A percentile compares a stretch with the other conserved stretches of the same genome.
Evolutionary conservation across 2,329 filamentous ascomycete species (phyloP).

Genomic region (Emmonsiellopsis sp.): DNA sequence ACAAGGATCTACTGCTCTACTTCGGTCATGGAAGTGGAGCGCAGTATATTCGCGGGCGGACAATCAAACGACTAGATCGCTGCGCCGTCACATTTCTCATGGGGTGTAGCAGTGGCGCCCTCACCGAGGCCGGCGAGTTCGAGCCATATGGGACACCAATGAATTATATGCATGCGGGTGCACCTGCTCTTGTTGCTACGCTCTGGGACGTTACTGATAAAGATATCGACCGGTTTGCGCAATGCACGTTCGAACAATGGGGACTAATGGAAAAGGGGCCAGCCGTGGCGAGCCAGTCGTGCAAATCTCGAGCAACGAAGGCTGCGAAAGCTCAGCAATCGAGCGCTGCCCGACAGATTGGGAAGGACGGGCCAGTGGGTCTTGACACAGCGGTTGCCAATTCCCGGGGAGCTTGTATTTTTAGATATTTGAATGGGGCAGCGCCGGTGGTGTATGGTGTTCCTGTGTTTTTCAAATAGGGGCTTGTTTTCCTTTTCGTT

Average conservation of each 20-base stretch:
- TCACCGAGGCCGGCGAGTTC: constrained; percentile 75
- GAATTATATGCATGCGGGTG: constrained; percentile 83
- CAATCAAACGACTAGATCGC: constrained; percentile 65
- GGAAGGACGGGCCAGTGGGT: constrained; percentile 33
- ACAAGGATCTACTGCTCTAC: constrained; percentile 70
- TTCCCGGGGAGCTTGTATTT: constrained; percentile 68
- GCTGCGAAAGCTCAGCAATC: constrained; percentile 1
- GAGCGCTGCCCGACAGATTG: not conserved
- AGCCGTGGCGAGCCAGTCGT: constrained; percentile 20
- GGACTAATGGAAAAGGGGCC: constrained; percentile 50
- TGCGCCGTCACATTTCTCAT: constrained; percentile 84
- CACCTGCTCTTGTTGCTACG: constrained; percentile 79
- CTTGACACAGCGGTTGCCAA: constrained; percentile 73
- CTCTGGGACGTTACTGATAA: constrained; percentile 97
- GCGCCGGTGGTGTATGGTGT: constrained; percentile 92
- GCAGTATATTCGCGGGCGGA: constrained; percentile 82
- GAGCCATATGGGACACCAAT: constrained; percentile 85
- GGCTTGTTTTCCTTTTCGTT: not conserved
- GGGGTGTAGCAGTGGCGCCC: constrained; percentile 80
- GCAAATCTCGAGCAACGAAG: constrained; percentile 18
- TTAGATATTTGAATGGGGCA: constrained; percentile 87
- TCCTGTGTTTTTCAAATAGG: constrained; percentile 63
- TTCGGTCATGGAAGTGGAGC: constrained; percentile 93
- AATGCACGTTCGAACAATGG: constrained; percentile 73
- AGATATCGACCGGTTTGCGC: constrained; percentile 89